Evolutionary conservation across 768 basidiomycete species (phyloP).

Genomic region (Tephrocybe sp.): DNA sequence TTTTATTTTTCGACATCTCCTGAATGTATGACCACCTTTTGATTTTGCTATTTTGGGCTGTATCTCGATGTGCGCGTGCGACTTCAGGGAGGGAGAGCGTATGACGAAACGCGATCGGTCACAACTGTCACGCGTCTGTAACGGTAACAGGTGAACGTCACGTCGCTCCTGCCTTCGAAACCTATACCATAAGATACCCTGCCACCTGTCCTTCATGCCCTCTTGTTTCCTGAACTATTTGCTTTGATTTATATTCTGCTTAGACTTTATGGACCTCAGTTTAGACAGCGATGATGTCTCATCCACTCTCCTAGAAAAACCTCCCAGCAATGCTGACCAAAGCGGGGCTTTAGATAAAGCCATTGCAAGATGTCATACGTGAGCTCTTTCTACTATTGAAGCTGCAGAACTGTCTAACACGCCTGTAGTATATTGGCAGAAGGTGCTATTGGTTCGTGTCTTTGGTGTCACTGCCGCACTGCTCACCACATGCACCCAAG

Average conservation of each 20-base stretch:
- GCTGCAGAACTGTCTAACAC: neutral
- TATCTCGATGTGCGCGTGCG: too few relatives aligned
- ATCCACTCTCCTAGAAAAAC: conserved; percentile 12
- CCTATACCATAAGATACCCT: neutral
- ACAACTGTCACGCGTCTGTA: conserved; percentile 24
- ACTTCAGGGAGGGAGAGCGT: too few relatives aligned
- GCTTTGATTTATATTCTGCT: neutral
- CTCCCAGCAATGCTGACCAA: conserved; percentile 8
- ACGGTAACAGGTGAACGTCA: neutral
- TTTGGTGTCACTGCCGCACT: neutral
- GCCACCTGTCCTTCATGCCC: neutral
- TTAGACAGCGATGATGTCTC: neutral
- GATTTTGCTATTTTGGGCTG: too few relatives aligned
- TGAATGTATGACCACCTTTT: too few relatives aligned
- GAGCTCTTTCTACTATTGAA: neutral
- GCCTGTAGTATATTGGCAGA: conserved; percentile 14
- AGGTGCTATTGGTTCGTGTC: conserved; percentile 10
- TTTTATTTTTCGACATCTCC: too few relatives aligned
- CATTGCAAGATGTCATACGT: conserved; percentile 11
- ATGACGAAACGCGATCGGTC: conserved; percentile 29
- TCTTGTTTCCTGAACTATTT: neutral
- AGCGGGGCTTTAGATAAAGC: neutral
- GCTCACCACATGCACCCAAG: conserved; percentile 33
- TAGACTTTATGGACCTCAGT: neutral
- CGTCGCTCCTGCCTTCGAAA: neutral